Conservation (phyloP, 441 rosid genomes). For the Pelargonium cotyledonis region DNA sequence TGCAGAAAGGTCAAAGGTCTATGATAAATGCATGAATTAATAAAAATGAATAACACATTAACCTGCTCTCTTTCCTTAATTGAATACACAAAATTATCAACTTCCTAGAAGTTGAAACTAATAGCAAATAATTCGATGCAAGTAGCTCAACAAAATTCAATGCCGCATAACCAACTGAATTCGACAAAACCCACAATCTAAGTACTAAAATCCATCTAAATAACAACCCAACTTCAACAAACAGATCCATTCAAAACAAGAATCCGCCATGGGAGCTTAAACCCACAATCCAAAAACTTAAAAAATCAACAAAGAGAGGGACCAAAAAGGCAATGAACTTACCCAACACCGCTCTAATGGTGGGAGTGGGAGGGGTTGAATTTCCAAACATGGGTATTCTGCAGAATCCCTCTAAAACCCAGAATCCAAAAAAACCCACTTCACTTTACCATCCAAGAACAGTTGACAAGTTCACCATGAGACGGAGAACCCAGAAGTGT, state of each 20-base stretch:
- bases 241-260: constrained; percentile 12
- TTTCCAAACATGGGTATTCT: constrained; percentile 40
- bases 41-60: background rate
- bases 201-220: constrained; percentile 1
- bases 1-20: too few relatives aligned
- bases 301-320: background rate
- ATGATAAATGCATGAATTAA: too few relatives aligned
- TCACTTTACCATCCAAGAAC: constrained; percentile 6
- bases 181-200: background rate
- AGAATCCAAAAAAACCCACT: constrained; percentile 16
- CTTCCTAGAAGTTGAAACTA: constrained; percentile 3
- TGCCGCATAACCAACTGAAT: background rate
- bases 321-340: constrained; percentile 15
- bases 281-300: constrained; percentile 3
- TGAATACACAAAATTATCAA: constrained; percentile 1
- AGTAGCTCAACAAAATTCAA: background rate
- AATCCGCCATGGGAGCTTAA: background rate
- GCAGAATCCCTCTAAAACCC: constrained; percentile 15
- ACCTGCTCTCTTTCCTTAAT: constrained; percentile 10
- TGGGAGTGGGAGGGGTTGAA: constrained; percentile 19
- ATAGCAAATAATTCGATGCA: constrained; percentile 1
- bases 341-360: constrained; percentile 42
- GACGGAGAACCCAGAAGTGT: constrained; percentile 10
- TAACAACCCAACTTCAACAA: constrained; percentile 8
- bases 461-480: constrained; percentile 13